These are phyloP conservation scores for Pyracantha coccinea DNA, from an alignment of 331 rosid genomes.

Conservation along the genomic window DNA sequence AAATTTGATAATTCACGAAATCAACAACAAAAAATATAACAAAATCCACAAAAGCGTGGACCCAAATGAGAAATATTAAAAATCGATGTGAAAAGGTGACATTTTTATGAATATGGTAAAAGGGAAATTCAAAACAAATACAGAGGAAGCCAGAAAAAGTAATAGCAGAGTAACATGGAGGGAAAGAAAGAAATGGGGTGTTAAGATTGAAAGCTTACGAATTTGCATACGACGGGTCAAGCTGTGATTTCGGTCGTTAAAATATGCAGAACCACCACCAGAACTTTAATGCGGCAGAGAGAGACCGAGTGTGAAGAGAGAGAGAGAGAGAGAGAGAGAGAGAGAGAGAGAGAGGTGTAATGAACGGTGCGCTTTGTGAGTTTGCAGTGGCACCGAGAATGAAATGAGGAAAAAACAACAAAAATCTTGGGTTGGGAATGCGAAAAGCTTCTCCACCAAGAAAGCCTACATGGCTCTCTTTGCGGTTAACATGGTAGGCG, in stretches of 20 bases:
- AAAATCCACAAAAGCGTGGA: neutral
- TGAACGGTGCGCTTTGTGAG: constrained; percentile 12
- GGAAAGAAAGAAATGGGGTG: constrained; percentile 5
- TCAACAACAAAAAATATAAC: neutral
- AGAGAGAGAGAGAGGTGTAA: neutral
- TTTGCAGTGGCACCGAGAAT: neutral
- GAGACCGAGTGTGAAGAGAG: constrained; percentile 1
- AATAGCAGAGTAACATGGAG: neutral
- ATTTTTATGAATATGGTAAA: neutral
- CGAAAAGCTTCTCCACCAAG: constrained; percentile 10
- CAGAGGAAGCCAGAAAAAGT: constrained; percentile 1
- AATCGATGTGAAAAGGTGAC: neutral
- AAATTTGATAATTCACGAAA: neutral
- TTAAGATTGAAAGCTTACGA: constrained; percentile 16
- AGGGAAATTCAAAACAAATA: neutral
- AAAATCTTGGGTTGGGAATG: neutral
- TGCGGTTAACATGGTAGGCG: neutral
- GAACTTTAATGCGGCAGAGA: constrained; percentile 5
- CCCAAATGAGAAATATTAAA: neutral
- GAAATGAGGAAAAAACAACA: neutral
- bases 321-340: neutral
- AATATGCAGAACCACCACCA: constrained; percentile 37
- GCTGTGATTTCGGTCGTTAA: constrained; percentile 57
- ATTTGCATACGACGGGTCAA: constrained; percentile 46
- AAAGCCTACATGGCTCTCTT: constrained; percentile 6